Evolutionary conservation across 2,329 filamentous ascomycete species (phyloP).

Genomic region (Dactylellina sp.): DNA sequence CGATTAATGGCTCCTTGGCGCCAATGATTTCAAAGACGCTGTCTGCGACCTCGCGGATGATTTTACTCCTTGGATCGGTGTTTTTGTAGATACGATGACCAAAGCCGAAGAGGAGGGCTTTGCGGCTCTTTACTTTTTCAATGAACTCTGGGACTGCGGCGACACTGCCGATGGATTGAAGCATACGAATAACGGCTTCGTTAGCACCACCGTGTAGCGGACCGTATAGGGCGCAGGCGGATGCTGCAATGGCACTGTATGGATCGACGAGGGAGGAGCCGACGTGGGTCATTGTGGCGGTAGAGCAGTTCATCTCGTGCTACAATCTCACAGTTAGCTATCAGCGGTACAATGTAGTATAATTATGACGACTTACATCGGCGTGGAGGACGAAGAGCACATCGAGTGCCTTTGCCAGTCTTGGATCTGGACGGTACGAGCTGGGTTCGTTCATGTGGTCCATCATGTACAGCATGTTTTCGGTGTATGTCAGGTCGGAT

Average conservation of each 20-base stretch:
- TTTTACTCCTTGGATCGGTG: slow-evolving; percentile 68
- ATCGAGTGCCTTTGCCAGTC: slow-evolving; percentile 68
- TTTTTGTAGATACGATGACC: slow-evolving; percentile 71
- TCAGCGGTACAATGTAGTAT: no score
- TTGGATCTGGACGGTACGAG: slow-evolving; percentile 68
- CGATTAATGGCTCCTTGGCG: slow-evolving; percentile 67
- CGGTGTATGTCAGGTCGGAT: slow-evolving; percentile 65
- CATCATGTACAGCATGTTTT: slow-evolving; percentile 70
- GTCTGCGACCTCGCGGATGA: slow-evolving; percentile 68
- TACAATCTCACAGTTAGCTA: slow-evolving; percentile 4
- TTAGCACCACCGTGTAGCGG: slow-evolving; percentile 72
- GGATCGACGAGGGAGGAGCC: slow-evolving; percentile 71
- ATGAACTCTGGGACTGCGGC: slow-evolving; percentile 69
- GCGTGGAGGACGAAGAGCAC: slow-evolving; percentile 70
- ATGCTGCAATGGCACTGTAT: slow-evolving; percentile 68
- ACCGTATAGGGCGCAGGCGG: slow-evolving; percentile 70
- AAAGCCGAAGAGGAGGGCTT: slow-evolving; percentile 70
- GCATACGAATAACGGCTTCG: slow-evolving; percentile 70
- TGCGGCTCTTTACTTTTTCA: slow-evolving; percentile 67
- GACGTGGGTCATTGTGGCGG: slow-evolving; percentile 70
- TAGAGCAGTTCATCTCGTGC: slow-evolving; percentile 72
- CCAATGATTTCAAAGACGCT: slow-evolving; percentile 68
- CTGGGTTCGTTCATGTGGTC: slow-evolving; percentile 66
- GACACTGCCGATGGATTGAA: slow-evolving; percentile 68
- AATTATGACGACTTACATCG: slow-evolving; percentile 65